Evolutionary conservation across 106 monocot species (phyloP).

Genomic region (Allium fistulosum): DNA sequence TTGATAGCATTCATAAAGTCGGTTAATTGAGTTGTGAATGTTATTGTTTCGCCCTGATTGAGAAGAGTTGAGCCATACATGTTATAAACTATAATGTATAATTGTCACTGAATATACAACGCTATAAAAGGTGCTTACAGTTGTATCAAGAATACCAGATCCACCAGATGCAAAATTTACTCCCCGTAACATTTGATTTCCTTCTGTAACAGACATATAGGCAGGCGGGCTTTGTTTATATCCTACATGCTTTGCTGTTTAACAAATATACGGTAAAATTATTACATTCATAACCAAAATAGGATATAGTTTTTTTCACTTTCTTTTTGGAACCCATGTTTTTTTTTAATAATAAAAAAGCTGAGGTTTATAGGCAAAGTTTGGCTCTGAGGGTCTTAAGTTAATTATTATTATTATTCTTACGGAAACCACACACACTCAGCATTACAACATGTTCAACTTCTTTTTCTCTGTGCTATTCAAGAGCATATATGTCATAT

Average conservation of each 20-base stretch:
- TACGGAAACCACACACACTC: too few species aligned
- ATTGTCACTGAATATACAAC: not conserved
- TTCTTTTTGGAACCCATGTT: too few species aligned
- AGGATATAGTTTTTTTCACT: too few species aligned
- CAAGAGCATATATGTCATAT: too few species aligned
- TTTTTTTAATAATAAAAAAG: too few species aligned
- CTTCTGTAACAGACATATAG: constrained; percentile 15
- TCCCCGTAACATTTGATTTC: constrained; percentile 8
- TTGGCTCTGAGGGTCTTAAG: too few species aligned
- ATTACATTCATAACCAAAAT: too few species aligned
- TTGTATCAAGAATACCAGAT: constrained; percentile 38
- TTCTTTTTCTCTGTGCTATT: too few species aligned
- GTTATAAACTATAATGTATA: not conserved
- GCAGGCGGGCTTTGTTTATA: constrained; percentile 23
- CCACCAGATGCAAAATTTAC: constrained; percentile 44
- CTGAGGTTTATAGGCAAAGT: too few species aligned
- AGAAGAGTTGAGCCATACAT: too few species aligned
- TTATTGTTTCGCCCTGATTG: constrained; percentile 1
- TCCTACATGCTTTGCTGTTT: constrained; percentile 21
- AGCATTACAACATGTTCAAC: too few species aligned
- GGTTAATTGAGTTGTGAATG: constrained; percentile 12
- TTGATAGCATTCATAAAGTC: constrained; percentile 4
- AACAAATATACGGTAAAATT: not conserved
- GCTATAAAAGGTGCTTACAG: constrained; percentile 1
- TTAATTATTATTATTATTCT: too few species aligned